Conservation (phyloP, 1,139 yeast species). For the Fermentozyma sake region DNA sequence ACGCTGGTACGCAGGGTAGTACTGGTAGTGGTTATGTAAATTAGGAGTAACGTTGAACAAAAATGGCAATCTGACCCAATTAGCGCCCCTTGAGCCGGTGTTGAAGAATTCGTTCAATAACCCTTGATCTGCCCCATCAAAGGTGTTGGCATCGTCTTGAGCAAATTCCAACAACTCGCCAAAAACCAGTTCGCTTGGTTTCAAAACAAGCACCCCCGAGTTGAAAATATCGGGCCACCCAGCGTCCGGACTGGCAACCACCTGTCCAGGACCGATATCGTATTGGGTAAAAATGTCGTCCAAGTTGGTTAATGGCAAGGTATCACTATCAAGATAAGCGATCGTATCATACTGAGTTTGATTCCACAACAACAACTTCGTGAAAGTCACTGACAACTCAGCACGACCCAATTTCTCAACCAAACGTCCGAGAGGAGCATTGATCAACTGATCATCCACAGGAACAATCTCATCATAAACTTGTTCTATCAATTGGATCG, state of each 20-base stretch:
- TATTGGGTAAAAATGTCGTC: conserved; percentile 21
- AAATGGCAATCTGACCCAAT: conserved; percentile 27
- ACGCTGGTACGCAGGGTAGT: conserved; percentile 26
- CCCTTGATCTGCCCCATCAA: conserved; percentile 36
- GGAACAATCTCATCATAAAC: conserved; percentile 24
- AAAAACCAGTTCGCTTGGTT: conserved; percentile 18
- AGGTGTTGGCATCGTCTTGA: conserved; percentile 12
- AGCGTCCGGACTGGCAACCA: conserved; percentile 29
- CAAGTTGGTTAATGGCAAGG: conserved; percentile 22
- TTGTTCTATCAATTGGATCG: conserved; percentile 14
- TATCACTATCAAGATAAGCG: conserved; percentile 29
- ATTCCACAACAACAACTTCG: conserved; percentile 28
- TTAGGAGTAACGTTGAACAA: conserved; percentile 30
- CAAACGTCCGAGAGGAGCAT: conserved; percentile 18
- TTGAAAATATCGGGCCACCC: conserved; percentile 39
- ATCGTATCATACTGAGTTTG: conserved; percentile 19
- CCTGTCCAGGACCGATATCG: conserved; percentile 10
- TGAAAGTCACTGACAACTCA: conserved; percentile 25
- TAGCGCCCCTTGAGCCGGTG: conserved; percentile 11
- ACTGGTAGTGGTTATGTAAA: conserved; percentile 23
- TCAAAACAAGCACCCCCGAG: conserved; percentile 27
- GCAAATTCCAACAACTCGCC: conserved; percentile 15
- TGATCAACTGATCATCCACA: conserved; percentile 17
- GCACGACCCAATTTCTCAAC: conserved; percentile 19
- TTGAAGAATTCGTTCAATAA: conserved; percentile 26